These are phyloP conservation scores for Leishmania tarentolae DNA, from an alignment of 208 protist species.

Conservation along the genomic window DNA sequence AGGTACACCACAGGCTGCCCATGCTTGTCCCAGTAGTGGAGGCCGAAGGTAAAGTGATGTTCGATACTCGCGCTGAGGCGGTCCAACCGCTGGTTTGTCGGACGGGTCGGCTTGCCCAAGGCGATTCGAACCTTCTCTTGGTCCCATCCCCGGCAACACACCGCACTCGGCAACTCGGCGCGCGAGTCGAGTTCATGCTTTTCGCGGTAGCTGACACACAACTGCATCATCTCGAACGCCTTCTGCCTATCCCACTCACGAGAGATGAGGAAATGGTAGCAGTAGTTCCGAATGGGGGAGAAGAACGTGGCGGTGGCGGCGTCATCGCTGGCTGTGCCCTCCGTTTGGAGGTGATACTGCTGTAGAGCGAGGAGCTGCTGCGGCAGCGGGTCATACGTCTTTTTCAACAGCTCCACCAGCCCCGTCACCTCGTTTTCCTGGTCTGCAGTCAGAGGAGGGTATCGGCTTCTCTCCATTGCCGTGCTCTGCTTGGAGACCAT, in stretches of 20 bases:
- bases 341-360: background rate
- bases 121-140: constrained; percentile 19
- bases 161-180: constrained; percentile 32
- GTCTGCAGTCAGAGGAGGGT: constrained; percentile 34
- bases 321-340: background rate
- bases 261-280: constrained; percentile 50
- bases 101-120: constrained; percentile 2
- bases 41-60: constrained; percentile 18
- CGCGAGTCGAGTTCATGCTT: constrained; percentile 43
- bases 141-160: constrained; percentile 56
- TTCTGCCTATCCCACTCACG: constrained; percentile 55
- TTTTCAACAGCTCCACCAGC: constrained; percentile 25
- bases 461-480: background rate
- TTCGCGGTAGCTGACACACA: constrained; percentile 33
- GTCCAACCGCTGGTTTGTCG: constrained; percentile 21
- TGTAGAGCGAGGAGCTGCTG: background rate
- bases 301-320: constrained; percentile 19
- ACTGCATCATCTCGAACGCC: constrained; percentile 52
- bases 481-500: background rate
- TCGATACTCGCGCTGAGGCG: constrained; percentile 28
- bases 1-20: constrained; percentile 45
- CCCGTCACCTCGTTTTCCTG: constrained; percentile 48
- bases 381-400: constrained; percentile 29
- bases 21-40: constrained; percentile 48
- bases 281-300: constrained; percentile 38